A percentile compares a stretch with the other conserved stretches of the same genome.
Evolutionary conservation across 2,329 filamentous ascomycete species (phyloP).

Genomic region (Diaporthe sp.): DNA sequence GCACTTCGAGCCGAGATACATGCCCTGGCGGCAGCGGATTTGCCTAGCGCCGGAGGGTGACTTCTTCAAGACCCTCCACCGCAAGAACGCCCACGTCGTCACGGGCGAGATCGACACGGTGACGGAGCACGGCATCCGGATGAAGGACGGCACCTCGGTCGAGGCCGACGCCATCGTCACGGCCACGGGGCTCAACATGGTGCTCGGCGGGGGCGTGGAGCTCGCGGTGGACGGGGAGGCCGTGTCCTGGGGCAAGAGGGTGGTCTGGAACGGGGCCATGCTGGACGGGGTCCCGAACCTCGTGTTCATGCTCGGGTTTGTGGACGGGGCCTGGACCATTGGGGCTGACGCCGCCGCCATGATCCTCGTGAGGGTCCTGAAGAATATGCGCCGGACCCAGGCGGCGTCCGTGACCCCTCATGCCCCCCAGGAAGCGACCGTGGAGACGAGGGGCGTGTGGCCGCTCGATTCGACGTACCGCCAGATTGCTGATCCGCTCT

Average conservation of each 20-base stretch:
- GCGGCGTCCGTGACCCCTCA: neutral
- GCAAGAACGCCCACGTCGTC: constrained; percentile 55
- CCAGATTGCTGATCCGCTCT: neutral
- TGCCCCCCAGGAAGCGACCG: neutral
- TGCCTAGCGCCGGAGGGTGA: constrained; percentile 67
- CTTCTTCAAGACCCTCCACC: constrained; percentile 53
- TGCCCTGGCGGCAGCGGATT: constrained; percentile 76
- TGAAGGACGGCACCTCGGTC: constrained; percentile 58
- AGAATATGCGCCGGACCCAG: neutral
- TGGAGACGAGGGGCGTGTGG: constrained; percentile 3
- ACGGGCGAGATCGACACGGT: constrained; percentile 61
- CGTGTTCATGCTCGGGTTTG: constrained; percentile 70
- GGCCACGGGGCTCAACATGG: constrained; percentile 64
- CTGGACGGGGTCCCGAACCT: constrained; percentile 73
- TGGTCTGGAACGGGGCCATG: constrained; percentile 70
- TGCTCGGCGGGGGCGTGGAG: constrained; percentile 21
- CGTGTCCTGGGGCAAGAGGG: constrained; percentile 1
- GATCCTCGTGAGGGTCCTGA: neutral
- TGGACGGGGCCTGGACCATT: constrained; percentile 72
- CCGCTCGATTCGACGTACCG: neutral
- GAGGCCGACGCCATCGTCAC: constrained; percentile 74
- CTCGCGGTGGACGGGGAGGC: constrained; percentile 28
- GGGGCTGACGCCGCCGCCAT: constrained; percentile 61
- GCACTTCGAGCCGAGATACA: constrained; percentile 33
- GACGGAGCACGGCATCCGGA: constrained; percentile 56